Base-by-base conservation (phyloP, 331 rosid species). In the Quercus lobata region DNA sequence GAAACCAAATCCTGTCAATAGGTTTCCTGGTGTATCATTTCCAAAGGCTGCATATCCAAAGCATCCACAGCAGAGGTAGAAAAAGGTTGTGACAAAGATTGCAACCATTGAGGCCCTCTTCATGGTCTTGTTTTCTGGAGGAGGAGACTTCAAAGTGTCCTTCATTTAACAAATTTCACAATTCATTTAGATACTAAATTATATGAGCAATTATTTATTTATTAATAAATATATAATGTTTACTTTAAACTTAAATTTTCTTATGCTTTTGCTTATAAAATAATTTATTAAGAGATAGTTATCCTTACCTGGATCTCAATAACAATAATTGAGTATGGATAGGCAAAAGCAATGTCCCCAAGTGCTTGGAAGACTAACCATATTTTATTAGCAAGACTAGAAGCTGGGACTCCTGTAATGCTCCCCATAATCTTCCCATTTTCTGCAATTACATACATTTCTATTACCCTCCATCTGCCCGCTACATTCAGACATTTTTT, bases 31-130 rank as follows among this genome's bases (percentile, higher is more conserved):
- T 0, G 97, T 92, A 63, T 78, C 79, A 68, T 80, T 73, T 58
- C 97, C 97, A 52, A 94, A 94, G 81, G 96, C 96, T 8, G 96
- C 96, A 72, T 89, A 94, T 81, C 98, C 97, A 11, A 94, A 92
- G 85, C 93, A 88, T 55, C 91, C 93, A 62, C 97, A 94, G 53
- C 91, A 94, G 10, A 94, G 91, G 87, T 91, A 92, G 92, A 94
- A 94, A 80, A 86, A 85, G 78, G 97, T 92, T 35, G 93, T 94
- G 29, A 87, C 25, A n/a, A 76, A 72, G 73, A 88, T 65, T n/a
- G 97, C 85, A 70, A 75, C 56, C 68, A 74, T 41, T 0, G 97
- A 91, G 41, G 97, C 97, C 84, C 79, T 94, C 85, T 92, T 94
- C 98, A 94, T 92, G 21, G 92, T 91, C 79, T 85, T 73, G 78